Conservation (phyloP, 148 eudicot genomes). For the Fallopia convolvulus region DNA sequence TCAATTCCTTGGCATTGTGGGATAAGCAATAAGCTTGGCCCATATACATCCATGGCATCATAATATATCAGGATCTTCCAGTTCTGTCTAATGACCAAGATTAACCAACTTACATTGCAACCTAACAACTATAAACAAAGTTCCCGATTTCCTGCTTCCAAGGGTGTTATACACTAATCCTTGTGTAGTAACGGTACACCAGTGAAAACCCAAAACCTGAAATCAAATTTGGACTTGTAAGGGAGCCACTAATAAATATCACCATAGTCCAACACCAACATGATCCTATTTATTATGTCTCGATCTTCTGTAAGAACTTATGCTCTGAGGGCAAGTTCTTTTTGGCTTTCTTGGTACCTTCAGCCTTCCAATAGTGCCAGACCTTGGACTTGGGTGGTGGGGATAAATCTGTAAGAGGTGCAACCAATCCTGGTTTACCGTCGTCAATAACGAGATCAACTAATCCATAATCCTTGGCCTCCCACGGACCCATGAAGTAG, state of each 20-base stretch:
- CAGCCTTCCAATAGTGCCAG: slow-evolving; percentile 64
- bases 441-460: slow-evolving; percentile 83
- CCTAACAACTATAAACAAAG: neutral
- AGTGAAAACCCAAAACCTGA: neutral
- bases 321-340: slow-evolving; percentile 77
- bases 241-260: neutral
- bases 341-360: slow-evolving; percentile 47
- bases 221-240: neutral
- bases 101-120: slow-evolving; percentile 1
- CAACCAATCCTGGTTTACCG: slow-evolving; percentile 91
- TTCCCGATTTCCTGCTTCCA: neutral
- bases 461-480: slow-evolving; percentile 83
- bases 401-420: slow-evolving; percentile 59
- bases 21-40: neutral
- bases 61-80: neutral
- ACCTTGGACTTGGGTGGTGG: slow-evolving; percentile 68
- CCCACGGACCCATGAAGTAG: slow-evolving; percentile 85
- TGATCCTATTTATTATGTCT: slow-evolving; percentile 19
- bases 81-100: neutral
- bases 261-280: neutral
- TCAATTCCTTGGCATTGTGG: neutral
- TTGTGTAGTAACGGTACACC: neutral
- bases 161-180: neutral
- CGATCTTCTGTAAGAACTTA: slow-evolving; percentile 31
- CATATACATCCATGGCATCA: too few relatives aligned